A percentile compares a stretch with the other conserved stretches of the same genome.
phyloP scores from a whole-genome alignment of 768 basidiomycete genomes.

The Trametes maxima region DNA sequence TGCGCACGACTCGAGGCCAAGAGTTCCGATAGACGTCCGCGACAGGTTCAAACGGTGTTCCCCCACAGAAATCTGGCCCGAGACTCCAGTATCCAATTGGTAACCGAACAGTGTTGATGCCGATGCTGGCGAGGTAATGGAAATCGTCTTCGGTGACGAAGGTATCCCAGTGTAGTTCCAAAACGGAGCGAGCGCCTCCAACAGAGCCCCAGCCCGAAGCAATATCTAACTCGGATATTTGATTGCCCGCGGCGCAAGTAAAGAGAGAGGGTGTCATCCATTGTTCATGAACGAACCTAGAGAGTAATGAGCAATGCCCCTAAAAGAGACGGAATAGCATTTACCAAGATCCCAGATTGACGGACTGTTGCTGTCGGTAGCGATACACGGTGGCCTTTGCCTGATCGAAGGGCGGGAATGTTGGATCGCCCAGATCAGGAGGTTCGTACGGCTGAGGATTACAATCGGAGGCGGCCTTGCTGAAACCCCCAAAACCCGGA shows the following conservation, averaged over 20 bases:
- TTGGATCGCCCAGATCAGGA: constrained; percentile 32
- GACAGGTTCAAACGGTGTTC: constrained; percentile 43
- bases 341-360: constrained; percentile 69
- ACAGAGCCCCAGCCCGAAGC: constrained; percentile 60
- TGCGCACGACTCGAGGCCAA: constrained; percentile 45
- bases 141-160: constrained; percentile 72
- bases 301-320: neutral
- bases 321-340: too few species aligned
- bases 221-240: constrained; percentile 63
- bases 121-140: constrained; percentile 55
- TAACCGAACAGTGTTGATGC: constrained; percentile 63
- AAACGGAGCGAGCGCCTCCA: constrained; percentile 45
- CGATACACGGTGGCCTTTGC: constrained; percentile 54
- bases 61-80: constrained; percentile 38
- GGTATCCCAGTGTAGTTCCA: constrained; percentile 76
- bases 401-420: constrained; percentile 52
- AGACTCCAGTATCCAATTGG: constrained; percentile 57
- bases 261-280: constrained; percentile 79
- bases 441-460: constrained; percentile 27
- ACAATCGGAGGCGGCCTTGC: constrained; percentile 20
- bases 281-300: constrained; percentile 70
- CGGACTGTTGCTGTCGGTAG: constrained; percentile 63
- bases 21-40: constrained; percentile 48
- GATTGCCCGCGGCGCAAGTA: constrained; percentile 52
- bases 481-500: neutral